Evolutionary conservation across 2,329 filamentous ascomycete species (phyloP), one percentile per base, ranked within the genome.

Genomic region (Gyromitra esculenta): DNA sequence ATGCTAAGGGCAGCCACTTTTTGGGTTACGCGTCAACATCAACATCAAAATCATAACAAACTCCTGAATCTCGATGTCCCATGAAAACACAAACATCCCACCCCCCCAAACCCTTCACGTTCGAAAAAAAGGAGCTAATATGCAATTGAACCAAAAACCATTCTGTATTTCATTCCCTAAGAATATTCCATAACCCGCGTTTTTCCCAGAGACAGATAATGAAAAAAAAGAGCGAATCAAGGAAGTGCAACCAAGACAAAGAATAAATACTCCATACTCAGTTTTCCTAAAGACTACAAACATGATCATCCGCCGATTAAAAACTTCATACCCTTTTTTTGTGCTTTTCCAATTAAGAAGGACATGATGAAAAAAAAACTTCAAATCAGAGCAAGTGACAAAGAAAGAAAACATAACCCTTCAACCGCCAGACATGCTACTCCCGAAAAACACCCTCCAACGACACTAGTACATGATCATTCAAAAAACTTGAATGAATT

Each of bases 251-350:
- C 13, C 31, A 69, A 65, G 31, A 59, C 50, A 63, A 59, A 60
- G 56, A 63, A 67, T 18, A 39, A 54, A 50, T 13, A 18, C 57
- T 50, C 18, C 57, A 15, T 15, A 45, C 65, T 70, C 71, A 65
- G 59, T 70, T 63, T 71, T 59, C 72, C 56, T 35, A 75, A 75
- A 62, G 72, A 70, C 72, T 71, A 75, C 72, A 75, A 75, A 75
- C 72, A 75, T 75, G 72, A 75, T 65, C 39, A 73, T 76, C 52
- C 57, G 21, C 57, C 41, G 41, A 75, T 70, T 77, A 70, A 77
- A 77, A 77, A 77, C 64, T 69, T 75, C 65, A 68, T 69, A 69
- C 64, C 66, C 60, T 59, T 74, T 75, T 77, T 77, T 77, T 75
- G 64, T 77, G 64, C 13, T 77, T 75, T 77, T 69, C 64, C 45